Evolutionary conservation across 768 basidiomycete genomes (phyloP).

Genomic region (Termitomyces titanicus): DNA sequence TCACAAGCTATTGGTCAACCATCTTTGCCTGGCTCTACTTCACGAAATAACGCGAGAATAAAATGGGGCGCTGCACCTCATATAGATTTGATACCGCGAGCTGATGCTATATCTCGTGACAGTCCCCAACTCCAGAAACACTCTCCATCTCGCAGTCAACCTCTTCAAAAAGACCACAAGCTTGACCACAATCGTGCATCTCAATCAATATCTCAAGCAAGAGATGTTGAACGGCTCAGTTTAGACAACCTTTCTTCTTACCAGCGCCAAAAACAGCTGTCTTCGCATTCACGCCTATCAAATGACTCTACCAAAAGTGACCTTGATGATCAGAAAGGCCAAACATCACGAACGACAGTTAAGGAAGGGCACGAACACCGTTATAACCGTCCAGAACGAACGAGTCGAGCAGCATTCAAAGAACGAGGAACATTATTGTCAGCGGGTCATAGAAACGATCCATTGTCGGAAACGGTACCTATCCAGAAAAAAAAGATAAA

Average conservation of each 20-base stretch:
- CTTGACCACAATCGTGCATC: background rate
- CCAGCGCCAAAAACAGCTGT: background rate
- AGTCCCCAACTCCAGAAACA: constrained; percentile 14
- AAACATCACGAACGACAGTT: background rate
- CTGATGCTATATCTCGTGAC: background rate
- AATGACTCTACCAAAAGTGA: background rate
- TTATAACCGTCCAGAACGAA: constrained; percentile 4
- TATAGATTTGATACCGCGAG: background rate
- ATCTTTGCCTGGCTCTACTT: background rate
- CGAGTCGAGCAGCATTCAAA: constrained; percentile 19
- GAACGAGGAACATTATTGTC: constrained; percentile 27
- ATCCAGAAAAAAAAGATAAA: constrained; percentile 19
- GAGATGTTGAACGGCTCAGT: background rate
- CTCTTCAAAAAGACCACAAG: background rate
- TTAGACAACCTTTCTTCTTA: background rate
- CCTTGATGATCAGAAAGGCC: background rate
- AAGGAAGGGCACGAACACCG: background rate
- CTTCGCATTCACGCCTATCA: background rate
- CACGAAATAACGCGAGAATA: background rate
- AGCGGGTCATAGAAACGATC: background rate
- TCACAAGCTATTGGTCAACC: background rate
- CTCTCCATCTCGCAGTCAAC: constrained; percentile 15
- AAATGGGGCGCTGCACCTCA: background rate
- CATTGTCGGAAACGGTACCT: background rate
- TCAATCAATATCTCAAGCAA: background rate